phyloP scores from a whole-genome alignment of 2,329 filamentous ascomycete species.

The Neonectria faginata region DNA sequence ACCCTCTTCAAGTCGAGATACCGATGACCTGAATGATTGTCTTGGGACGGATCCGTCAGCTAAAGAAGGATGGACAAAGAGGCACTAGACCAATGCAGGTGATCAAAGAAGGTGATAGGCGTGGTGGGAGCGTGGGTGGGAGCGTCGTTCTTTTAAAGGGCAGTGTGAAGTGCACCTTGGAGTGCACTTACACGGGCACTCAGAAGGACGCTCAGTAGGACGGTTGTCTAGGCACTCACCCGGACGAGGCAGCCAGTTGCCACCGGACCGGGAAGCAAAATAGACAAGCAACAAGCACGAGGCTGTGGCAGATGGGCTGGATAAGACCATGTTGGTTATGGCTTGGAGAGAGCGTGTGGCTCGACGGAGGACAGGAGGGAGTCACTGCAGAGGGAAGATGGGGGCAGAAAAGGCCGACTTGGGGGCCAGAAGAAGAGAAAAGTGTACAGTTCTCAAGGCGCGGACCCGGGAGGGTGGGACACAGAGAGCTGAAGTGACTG shows the following conservation, averaged over 20 bases:
- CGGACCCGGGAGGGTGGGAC: constrained; percentile 14
- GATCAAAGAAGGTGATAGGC: constrained; percentile 42
- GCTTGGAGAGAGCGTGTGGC: constrained; percentile 14
- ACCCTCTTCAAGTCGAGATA: constrained; percentile 19
- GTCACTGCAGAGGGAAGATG: constrained; percentile 8
- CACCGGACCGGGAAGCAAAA: constrained; percentile 19
- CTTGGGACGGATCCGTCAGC: constrained; percentile 33
- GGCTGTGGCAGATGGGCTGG: constrained; percentile 27
- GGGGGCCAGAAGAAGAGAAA: constrained; percentile 9
- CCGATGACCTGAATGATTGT: constrained; percentile 41
- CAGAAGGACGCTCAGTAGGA: not conserved
- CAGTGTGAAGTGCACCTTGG: not conserved
- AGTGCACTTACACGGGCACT: constrained; percentile 4
- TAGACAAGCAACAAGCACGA: constrained; percentile 23
- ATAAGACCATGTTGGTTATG: constrained; percentile 21
- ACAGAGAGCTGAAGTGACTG: constrained; percentile 3
- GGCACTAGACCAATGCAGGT: constrained; percentile 43
- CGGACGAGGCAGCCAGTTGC: constrained; percentile 5
- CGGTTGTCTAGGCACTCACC: constrained; percentile 14
- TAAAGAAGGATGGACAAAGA: constrained; percentile 41
- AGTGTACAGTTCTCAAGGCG: constrained; percentile 23
- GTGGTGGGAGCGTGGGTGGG: constrained; percentile 19
- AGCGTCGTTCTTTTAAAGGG: constrained; percentile 24
- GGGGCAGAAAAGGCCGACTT: constrained; percentile 5
- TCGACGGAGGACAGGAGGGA: constrained; percentile 4